A percentile compares a stretch with the other conserved stretches of the same genome.
Evolutionary conservation across 2,329 filamentous ascomycete genomes (phyloP).

Genomic region (Aphanocladium album): DNA sequence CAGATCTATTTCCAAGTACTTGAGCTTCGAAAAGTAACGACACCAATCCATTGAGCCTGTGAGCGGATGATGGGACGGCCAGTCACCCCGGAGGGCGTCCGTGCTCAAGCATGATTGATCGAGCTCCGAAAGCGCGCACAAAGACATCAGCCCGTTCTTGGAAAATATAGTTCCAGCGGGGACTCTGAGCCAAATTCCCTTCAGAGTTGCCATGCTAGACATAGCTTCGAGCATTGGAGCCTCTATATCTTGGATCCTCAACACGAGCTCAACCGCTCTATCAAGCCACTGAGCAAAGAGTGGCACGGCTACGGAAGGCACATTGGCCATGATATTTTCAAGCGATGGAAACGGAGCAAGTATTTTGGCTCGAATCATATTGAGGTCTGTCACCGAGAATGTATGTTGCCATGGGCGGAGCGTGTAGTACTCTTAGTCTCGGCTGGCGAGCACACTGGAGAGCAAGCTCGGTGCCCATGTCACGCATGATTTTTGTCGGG

Average conservation of each 20-base stretch:
- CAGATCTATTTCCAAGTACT: neutral
- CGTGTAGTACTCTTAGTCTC: too few relatives aligned
- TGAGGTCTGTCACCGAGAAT: too few relatives aligned
- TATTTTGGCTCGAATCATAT: too few relatives aligned
- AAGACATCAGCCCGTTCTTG: neutral
- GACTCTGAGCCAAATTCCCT: neutral
- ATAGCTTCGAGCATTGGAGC: neutral
- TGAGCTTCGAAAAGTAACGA: too few relatives aligned
- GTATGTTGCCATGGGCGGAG: too few relatives aligned
- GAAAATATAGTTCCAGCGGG: neutral
- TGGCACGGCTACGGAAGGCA: neutral
- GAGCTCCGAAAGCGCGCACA: too few relatives aligned
- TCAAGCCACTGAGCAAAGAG: neutral
- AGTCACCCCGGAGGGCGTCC: too few relatives aligned
- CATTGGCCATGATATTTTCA: neutral
- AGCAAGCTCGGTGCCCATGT: neutral
- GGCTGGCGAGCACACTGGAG: neutral
- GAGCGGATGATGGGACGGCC: too few relatives aligned
- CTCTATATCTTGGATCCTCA: neutral
- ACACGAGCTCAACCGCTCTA: neutral
- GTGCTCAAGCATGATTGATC: too few relatives aligned
- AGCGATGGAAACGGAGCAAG: neutral
- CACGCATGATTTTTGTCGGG: neutral
- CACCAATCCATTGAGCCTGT: too few relatives aligned
- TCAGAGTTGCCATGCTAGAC: neutral